phyloP scores from a whole-genome alignment of 2,329 filamentous ascomycete species.

The Ceratocystis ficicola region DNA sequence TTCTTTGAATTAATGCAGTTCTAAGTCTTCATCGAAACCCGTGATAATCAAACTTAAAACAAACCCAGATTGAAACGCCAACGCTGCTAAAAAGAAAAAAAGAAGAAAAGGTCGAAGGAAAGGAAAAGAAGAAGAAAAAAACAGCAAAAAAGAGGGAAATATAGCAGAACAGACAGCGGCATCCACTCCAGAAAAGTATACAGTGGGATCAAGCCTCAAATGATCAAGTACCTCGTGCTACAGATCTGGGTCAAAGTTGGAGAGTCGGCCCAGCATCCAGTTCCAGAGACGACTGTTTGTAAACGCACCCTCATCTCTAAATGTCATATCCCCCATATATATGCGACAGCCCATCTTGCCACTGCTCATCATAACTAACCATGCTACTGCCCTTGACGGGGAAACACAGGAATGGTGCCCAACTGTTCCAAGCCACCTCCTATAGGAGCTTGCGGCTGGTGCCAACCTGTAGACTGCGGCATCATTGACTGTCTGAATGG shows the following conservation, averaged over 20 bases:
- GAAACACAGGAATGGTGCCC: slow-evolving; percentile 73
- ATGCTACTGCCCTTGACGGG: slow-evolving; percentile 53
- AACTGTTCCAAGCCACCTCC: slow-evolving; percentile 71
- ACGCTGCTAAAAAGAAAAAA: slow-evolving; percentile 12
- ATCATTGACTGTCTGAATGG: slow-evolving; percentile 90
- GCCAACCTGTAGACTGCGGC: slow-evolving; percentile 82
- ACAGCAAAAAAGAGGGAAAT: neutral
- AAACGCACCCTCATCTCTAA: neutral
- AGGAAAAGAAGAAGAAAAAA: neutral
- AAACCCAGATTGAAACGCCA: slow-evolving; percentile 19
- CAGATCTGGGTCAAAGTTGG: neutral
- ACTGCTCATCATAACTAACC: slow-evolving; percentile 46
- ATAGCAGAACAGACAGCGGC: neutral
- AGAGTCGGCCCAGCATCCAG: too few relatives aligned
- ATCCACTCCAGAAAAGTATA: slow-evolving; percentile 8
- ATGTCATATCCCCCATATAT: neutral
- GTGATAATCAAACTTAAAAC: slow-evolving; percentile 11
- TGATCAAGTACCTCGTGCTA: neutral
- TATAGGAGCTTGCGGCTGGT: slow-evolving; percentile 55
- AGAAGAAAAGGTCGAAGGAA: neutral
- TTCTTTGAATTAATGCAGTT: slow-evolving; percentile 13
- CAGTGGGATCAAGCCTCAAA: neutral
- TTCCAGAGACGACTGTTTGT: neutral
- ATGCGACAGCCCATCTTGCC: neutral
- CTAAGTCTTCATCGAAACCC: slow-evolving; percentile 9